Base-by-base conservation (phyloP, 1,284 basidiomycete species). In the Ustilago sp. region DNA sequence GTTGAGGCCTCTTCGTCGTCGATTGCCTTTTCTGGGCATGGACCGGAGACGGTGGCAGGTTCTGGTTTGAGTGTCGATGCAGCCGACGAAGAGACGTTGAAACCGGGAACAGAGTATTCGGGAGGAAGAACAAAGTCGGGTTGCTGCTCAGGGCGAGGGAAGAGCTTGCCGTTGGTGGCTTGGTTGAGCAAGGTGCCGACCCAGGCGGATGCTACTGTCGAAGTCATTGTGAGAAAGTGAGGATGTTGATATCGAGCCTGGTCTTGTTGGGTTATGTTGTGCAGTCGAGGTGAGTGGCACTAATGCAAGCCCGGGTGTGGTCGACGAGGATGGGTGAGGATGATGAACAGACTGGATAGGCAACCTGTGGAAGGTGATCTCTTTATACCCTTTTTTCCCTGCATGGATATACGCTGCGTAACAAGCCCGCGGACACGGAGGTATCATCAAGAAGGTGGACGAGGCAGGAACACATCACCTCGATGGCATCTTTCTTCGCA, bases 161-260 rank as follows among this genome's bases (percentile, higher is more conserved):
- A 68, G 36, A 73, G 13, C 5, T 41, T 64, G 50, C 70, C 70
- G 1, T 51, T 41, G 3, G 70, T 68, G 15, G 51, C 62, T 35
- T 68, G 64, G 58, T 73, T 73, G 53, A 73, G 64, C 45, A 73
- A 39, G 19, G 65, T 68, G 56, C 70, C 70, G 39, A 72, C 51
- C 69, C 69, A 72, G 15, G 69, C 51, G 19, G 69, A 50, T 55
- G 69, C 69, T 34, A 59, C 45, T 23, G 34, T 54, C 17, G 63
- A 63, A 6, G 63, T 59, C 69, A 72, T 72, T 53, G 47, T 39
- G 45, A 50, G 32, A 2, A 3, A 4, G 19, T 19, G 13, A 32
- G n/a, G 47, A 50, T 13, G 17, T n/a, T 19, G 28, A 45, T n/a
- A n/a, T 45, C 13, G 32, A 38, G 45, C 8, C 28, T 55, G 36